Base-by-base conservation (phyloP, 768 basidiomycete species). In the Paxillus ammoniavirescens region DNA sequence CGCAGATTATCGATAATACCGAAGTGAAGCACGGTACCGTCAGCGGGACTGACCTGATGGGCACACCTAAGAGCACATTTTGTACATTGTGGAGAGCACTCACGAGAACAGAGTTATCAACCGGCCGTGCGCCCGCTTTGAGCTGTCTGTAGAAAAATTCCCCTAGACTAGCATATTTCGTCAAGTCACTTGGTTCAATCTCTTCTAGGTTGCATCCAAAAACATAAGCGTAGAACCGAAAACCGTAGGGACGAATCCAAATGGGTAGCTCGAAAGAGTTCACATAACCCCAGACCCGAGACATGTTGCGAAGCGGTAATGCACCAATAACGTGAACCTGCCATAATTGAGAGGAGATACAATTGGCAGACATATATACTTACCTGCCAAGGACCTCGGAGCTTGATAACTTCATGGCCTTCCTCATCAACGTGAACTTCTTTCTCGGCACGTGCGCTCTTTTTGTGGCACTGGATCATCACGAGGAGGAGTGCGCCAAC, bases 261-360 rank as follows among this genome's bases (percentile, higher is more conserved):
- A 95, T 78, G 30, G 97, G 97, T 5, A 99, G 82, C 61, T 93
- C 89, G 57, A 95, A 79, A 2, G 89, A 90, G 75, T 98, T 99
- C 56, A 98, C 63, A 71, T 94, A 95, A 6, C 97, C 97, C 94
- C 96, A 98, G 5, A 98, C 72, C 2, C 95, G 87, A n/a, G 96
- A 98, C 66, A 98, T 84, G 56, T 94, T 93, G 40, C 95, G 85
- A 7, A 98, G 81, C 0, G 97, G 97, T 1, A 99, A 81, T 9
- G 95, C 95, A 48, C 95, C 96, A 47, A 98, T 78, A 44, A 98
- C 94, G 72, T 96, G 91, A n/a, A 98, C 93, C 93, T 92, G 56
- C 8, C 30, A 35, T 30, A 4, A 49, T 59, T 33, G 52, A 52
- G 30, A 50, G 18, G 53, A 9, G 18, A 3, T 40, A 36, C 1